Percentiles rank a stretch among this genome's conserved stretches.
phyloP scores from a whole-genome alignment of 192 early-diverging fungal species.

The Podochytrium sp. region DNA sequence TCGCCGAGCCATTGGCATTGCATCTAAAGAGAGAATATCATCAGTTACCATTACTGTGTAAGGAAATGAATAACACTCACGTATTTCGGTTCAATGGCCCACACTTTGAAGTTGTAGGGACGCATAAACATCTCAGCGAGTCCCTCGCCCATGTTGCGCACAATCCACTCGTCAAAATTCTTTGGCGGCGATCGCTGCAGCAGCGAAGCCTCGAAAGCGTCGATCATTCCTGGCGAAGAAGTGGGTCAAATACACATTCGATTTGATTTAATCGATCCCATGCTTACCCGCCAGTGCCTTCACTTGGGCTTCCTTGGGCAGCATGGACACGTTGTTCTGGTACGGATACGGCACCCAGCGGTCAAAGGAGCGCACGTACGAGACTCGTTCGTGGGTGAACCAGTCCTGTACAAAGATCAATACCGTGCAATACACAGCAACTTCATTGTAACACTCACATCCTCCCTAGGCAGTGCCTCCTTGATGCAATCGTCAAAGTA shows the following conservation, averaged over 20 bases:
- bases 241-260: no score
- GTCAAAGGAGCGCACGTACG: slow-evolving; percentile 37
- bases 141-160: slow-evolving; percentile 43
- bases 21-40: no score
- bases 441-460: slow-evolving; percentile 10
- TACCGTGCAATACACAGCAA: not conserved
- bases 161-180: slow-evolving; percentile 46
- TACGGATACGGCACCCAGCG: slow-evolving; percentile 44
- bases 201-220: slow-evolving; percentile 24
- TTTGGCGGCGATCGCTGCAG: slow-evolving; percentile 26
- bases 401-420: slow-evolving; percentile 34
- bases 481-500: slow-evolving; percentile 40
- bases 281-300: slow-evolving; percentile 25
- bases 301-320: slow-evolving; percentile 39
- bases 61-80: slow-evolving; percentile 7
- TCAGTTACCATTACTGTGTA: not conserved
- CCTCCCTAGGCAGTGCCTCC: slow-evolving; percentile 32
- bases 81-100: slow-evolving; percentile 37
- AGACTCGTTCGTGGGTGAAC: slow-evolving; percentile 39
- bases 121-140: slow-evolving; percentile 45
- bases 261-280: no score
- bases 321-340: slow-evolving; percentile 46
- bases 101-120: slow-evolving; percentile 47
- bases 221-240: slow-evolving; percentile 46
- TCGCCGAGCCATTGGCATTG: slow-evolving; percentile 44